Evolutionary conservation across 257 asterid species (phyloP).

Genomic region (Primulina eburnea): DNA sequence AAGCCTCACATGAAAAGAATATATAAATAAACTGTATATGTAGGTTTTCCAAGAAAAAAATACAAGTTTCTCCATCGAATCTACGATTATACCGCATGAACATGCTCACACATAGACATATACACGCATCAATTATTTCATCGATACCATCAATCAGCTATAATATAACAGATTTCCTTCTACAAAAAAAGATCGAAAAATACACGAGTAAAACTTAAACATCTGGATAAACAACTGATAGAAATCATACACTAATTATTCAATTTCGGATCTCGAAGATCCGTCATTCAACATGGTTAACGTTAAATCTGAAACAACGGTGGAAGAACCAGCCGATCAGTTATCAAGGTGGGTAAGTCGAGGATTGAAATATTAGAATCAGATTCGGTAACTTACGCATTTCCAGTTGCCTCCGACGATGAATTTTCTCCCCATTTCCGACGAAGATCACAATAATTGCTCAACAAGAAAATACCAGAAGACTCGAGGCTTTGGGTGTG

Average conservation of each 20-base stretch:
- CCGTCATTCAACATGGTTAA: not conserved
- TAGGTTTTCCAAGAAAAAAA: not conserved
- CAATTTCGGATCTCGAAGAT: not conserved
- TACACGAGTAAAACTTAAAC: not conserved
- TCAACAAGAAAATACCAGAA: not conserved
- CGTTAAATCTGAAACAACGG: not conserved
- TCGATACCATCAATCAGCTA: no score
- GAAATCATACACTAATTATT: not conserved
- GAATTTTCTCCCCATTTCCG: constrained; percentile 37
- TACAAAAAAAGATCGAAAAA: not conserved
- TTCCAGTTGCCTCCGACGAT: constrained; percentile 52
- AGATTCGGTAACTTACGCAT: constrained; percentile 28
- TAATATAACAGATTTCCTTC: not conserved
- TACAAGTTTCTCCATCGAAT: not conserved
- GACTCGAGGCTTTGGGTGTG: not conserved
- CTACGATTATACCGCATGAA: not conserved
- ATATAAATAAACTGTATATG: not conserved
- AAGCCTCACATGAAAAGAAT: not conserved
- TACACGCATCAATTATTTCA: not conserved
- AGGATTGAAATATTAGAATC: not conserved
- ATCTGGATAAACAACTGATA: not conserved
- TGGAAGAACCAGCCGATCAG: not conserved
- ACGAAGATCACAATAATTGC: not conserved
- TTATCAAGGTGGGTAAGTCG: not conserved
- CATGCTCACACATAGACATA: not conserved